phyloP scores from a whole-genome alignment of 495 filamentous ascomycete genomes.

The Lindgomyces ingoldianus region DNA sequence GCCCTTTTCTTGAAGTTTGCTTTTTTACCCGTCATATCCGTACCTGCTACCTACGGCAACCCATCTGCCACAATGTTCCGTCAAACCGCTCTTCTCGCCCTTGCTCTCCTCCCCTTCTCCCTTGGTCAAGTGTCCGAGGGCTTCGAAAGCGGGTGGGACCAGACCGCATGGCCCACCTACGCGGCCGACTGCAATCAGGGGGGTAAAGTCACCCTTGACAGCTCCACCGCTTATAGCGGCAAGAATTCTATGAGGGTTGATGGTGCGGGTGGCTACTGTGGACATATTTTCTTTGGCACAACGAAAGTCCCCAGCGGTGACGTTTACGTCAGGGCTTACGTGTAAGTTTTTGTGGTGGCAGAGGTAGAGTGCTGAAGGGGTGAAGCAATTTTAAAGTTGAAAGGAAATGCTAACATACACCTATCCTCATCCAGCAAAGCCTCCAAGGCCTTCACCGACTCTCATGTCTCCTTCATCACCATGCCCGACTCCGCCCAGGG shows the following conservation, averaged over 20 bases:
- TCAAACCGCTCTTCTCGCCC: constrained; percentile 49
- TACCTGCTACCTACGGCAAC: constrained; percentile 19
- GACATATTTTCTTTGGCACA: constrained; percentile 62
- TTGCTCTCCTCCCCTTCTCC: constrained; percentile 51
- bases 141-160: constrained; percentile 58
- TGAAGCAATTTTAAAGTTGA: constrained; percentile 2
- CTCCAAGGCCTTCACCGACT: constrained; percentile 54
- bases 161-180: constrained; percentile 57
- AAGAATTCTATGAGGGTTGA: constrained; percentile 58
- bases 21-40: constrained; percentile 15
- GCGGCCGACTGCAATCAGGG: constrained; percentile 60
- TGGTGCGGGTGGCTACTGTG: constrained; percentile 58
- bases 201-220: constrained; percentile 56
- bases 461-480: constrained; percentile 62
- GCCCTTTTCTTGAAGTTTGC: constrained; percentile 12
- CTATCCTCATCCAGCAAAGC: constrained; percentile 48
- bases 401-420: constrained; percentile 41
- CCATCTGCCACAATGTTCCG: constrained; percentile 49
- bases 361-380: neutral
- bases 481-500: constrained; percentile 60
- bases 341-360: constrained; percentile 49
- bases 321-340: constrained; percentile 55
- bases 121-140: constrained; percentile 54
- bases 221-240: constrained; percentile 53
- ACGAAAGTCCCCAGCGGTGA: constrained; percentile 57